These are phyloP conservation scores for Chaetomium sp. DNA, from an alignment of 2,329 filamentous ascomycete species.

Conservation along the genomic window DNA sequence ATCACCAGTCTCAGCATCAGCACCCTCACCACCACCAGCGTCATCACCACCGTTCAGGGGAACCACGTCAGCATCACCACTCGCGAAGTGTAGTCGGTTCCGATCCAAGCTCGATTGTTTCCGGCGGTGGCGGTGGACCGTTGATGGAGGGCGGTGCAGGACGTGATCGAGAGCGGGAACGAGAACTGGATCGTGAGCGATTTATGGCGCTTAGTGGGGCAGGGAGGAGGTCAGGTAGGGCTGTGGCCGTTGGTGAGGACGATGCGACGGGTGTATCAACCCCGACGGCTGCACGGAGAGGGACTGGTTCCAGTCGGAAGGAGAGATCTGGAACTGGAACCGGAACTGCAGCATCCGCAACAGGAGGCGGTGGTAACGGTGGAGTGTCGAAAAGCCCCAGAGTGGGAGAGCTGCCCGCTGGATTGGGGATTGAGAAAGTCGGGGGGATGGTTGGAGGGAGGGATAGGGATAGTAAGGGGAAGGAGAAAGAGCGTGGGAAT, in stretches of 20 bases:
- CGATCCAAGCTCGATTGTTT: constrained; percentile 6
- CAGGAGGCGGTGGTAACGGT: not conserved
- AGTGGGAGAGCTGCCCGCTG: constrained; percentile 15
- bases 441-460: constrained; percentile 37
- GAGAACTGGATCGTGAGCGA: no score
- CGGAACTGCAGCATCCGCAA: no score
- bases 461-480: constrained; percentile 35
- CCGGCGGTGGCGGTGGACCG: constrained; percentile 19
- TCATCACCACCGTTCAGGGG: not conserved
- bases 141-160: constrained; percentile 29
- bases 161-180: not conserved
- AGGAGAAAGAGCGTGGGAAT: constrained; percentile 20
- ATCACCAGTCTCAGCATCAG: not conserved
- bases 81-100: not conserved
- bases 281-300: no score
- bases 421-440: constrained; percentile 5
- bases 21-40: not conserved
- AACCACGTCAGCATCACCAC: no score
- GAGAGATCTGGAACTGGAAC: no score
- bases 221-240: no score
- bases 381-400: constrained; percentile 13
- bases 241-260: constrained; percentile 16
- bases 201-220: no score
- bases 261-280: no score
- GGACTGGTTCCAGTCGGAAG: no score